These are phyloP conservation scores for Eucalyptus shirleyi DNA, from an alignment of 345 rosid species.

Conservation along the genomic window DNA sequence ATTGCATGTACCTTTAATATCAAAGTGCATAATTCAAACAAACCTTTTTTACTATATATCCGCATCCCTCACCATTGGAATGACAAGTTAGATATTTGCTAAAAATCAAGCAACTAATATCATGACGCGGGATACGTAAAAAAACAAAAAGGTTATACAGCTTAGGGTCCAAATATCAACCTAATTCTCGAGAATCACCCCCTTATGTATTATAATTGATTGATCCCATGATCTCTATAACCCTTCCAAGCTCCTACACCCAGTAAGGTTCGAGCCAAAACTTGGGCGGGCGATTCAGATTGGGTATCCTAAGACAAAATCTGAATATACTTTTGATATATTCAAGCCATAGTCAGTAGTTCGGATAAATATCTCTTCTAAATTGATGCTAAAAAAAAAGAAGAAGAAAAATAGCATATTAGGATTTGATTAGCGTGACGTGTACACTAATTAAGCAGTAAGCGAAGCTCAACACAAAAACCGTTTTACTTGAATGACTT, in stretches of 20 bases:
- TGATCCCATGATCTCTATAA: not conserved
- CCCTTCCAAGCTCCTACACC: not conserved
- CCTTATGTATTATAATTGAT: not conserved
- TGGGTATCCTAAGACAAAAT: not conserved
- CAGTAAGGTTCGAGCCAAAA: not conserved
- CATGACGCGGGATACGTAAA: not conserved
- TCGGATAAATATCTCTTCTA: not conserved
- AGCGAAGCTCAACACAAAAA: not conserved
- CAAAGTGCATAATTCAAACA: fast-evolving
- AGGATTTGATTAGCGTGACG: not conserved
- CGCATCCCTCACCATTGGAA: not conserved
- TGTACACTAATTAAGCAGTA: not conserved
- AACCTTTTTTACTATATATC: not conserved
- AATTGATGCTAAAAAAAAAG: not conserved
- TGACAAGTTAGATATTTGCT: not conserved
- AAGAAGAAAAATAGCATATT: no score
- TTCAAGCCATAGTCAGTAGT: not conserved
- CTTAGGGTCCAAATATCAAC: not conserved
- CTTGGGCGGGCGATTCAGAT: not conserved
- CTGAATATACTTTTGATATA: no score
- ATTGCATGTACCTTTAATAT: not conserved
- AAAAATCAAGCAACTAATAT: not conserved
- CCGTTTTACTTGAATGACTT: not conserved
- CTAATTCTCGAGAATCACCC: not conserved
- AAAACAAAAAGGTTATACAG: not conserved